Base-by-base conservation (phyloP, 345 rosid species). In the Geranium rotundifolium region DNA sequence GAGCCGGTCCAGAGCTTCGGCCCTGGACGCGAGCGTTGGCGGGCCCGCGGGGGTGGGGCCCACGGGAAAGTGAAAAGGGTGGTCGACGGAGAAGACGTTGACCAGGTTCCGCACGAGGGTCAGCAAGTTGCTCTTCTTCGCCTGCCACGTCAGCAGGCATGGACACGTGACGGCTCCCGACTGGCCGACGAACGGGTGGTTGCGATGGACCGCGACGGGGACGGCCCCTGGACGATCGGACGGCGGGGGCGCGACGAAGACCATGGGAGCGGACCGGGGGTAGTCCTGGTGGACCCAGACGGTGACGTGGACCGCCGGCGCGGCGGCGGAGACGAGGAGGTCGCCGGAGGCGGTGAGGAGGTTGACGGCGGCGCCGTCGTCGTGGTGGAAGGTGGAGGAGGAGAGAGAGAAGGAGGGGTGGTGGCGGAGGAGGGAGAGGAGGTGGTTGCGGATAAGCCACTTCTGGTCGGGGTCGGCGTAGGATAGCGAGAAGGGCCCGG, bases 241-340 rank as follows among this genome's bases (percentile, higher is more conserved):
- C 1, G 71, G 46, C 37, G 37, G 37, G 37, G 37, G 37, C 37
- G 37, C 37, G 29, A 81, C 69, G 10, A 82, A 79, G 14, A 85
- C 85, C 2, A 85, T 61, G 58, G 91, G 95, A 29, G 86, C 79
- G 31, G 60, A 69, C 13, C 46, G 62, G 19, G 97, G 97, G 64
- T 90, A 87, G 65, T 76, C 71, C 57, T 90, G 84, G 18, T 82
- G 88, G 50, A 90, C 54, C 95, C 95, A 87, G 31, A 90, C 77
- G 62, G 79, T 81, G 62, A 90, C 49, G 18, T 80, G 76, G 1
- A 89, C 65, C 0, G 71, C 30, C 6, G 84, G 75, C 8, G 77
- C 10, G 10, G 77, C 50, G 41, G 15, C 27, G 59, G 76, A 65
- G 59, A 79, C 60, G 14, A 50, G 72, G 75, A 90, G 67, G 15